Evolutionary conservation across 129 eudicot species (phyloP).

Genomic region (Smallanthus sonchifolius): DNA sequence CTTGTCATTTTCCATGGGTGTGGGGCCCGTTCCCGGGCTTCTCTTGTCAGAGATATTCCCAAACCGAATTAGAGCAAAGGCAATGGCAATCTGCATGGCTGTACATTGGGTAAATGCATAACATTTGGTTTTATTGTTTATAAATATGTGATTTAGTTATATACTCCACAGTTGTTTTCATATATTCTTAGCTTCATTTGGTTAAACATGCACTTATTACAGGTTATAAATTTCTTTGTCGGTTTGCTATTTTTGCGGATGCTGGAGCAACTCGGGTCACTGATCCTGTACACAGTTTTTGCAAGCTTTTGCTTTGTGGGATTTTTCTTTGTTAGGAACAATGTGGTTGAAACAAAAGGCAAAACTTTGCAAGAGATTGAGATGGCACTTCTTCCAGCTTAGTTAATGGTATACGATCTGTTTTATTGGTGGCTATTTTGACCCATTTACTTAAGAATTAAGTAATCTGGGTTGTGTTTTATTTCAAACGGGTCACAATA

Average conservation of each 20-base stretch:
- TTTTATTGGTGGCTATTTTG: background rate
- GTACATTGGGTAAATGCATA: slow-evolving; percentile 73
- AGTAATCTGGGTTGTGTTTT: background rate
- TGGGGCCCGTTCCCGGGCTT: slow-evolving; percentile 84
- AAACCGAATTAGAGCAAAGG: slow-evolving; percentile 73
- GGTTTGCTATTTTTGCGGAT: slow-evolving; percentile 68
- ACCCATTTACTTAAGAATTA: background rate
- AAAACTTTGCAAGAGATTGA: slow-evolving; percentile 83
- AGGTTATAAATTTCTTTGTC: slow-evolving; percentile 80
- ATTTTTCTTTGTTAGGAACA: slow-evolving; percentile 51
- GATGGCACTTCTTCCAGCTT: slow-evolving; percentile 61
- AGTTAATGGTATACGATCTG: slow-evolving; percentile 23
- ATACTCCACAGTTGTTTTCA: background rate
- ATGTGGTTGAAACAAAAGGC: slow-evolving; percentile 80
- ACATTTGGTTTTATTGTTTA: background rate
- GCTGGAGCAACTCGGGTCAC: slow-evolving; percentile 77
- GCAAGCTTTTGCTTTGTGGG: slow-evolving; percentile 63
- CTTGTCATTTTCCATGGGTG: slow-evolving; percentile 69
- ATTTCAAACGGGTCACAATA: background rate
- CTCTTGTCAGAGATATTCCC: slow-evolving; percentile 83
- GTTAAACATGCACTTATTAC: slow-evolving; percentile 12
- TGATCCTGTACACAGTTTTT: slow-evolving; percentile 54
- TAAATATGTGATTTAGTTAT: background rate
- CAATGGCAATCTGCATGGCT: slow-evolving; percentile 94
- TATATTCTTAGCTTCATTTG: background rate